These are phyloP conservation scores for Eremothecium sinecaudum DNA, from an alignment of 1,139 yeast genomes.

Conservation along the genomic window DNA sequence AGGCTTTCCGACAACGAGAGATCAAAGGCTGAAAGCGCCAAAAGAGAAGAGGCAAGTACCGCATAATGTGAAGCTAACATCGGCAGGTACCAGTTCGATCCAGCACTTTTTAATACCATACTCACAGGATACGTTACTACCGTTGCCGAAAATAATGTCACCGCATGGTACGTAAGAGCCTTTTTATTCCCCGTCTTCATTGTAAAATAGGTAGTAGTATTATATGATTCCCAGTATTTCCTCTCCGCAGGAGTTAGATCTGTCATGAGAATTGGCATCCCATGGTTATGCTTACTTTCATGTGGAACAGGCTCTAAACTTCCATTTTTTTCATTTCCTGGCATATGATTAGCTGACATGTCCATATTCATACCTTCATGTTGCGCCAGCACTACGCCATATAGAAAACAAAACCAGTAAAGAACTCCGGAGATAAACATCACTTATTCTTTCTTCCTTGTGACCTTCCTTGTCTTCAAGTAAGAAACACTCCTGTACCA, in stretches of 20 bases:
- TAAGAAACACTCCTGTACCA: no score
- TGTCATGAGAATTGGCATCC: constrained; percentile 66
- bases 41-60: constrained; percentile 41
- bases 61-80: constrained; percentile 44
- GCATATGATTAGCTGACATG: not conserved
- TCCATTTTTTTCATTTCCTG: not conserved
- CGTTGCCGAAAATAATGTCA: constrained; percentile 39
- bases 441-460: no score
- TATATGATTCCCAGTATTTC: constrained; percentile 68
- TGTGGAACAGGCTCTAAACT: constrained; percentile 35
- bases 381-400: not conserved
- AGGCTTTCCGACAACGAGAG: constrained; percentile 50
- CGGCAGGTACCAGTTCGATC: constrained; percentile 50
- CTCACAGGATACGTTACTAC: constrained; percentile 60
- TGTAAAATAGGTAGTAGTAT: constrained; percentile 70
- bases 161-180: constrained; percentile 52
- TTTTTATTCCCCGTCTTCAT: constrained; percentile 39
- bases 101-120: constrained; percentile 53
- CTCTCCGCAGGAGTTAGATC: constrained; percentile 62
- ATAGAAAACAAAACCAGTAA: not conserved
- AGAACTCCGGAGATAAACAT: no score
- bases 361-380: not conserved
- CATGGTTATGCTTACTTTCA: constrained; percentile 50
- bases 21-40: constrained; percentile 53
- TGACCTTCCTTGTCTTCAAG: no score